A percentile compares a stretch with the other conserved stretches of the same genome.
phyloP scores from a whole-genome alignment of 768 basidiomycete genomes.

The Mycena indigotica region DNA sequence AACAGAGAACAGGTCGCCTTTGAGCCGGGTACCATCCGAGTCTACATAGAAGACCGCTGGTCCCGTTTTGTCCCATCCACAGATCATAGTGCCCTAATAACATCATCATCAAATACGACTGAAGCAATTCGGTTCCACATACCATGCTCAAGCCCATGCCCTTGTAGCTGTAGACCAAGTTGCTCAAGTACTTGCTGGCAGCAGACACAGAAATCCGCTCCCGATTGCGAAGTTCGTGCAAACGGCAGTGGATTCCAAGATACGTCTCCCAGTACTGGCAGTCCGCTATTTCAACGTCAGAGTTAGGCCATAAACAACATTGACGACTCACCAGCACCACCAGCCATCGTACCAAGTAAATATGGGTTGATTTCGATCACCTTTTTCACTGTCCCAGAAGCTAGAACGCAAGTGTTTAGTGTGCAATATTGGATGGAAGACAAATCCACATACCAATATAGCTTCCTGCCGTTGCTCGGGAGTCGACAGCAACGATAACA shows the following conservation, averaged over 20 bases:
- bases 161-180: constrained; percentile 97
- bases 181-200: constrained; percentile 95
- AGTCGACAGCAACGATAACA: constrained; percentile 99
- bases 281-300: constrained; percentile 58
- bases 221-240: constrained; percentile 93
- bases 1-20: constrained; percentile 97
- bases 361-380: constrained; percentile 99
- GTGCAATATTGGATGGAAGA: background rate
- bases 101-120: constrained; percentile 5
- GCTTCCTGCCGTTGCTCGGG: constrained; percentile 94
- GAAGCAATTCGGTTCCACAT: constrained; percentile 29
- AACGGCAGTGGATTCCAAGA: constrained; percentile 94
- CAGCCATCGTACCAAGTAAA: constrained; percentile 99
- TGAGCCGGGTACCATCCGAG: constrained; percentile 92
- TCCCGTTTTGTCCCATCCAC: constrained; percentile 99
- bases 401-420: constrained; percentile 45
- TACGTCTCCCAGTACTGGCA: constrained; percentile 99
- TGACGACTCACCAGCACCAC: constrained; percentile 80
- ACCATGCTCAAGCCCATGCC: constrained; percentile 99
- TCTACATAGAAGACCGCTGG: constrained; percentile 97
- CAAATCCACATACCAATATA: constrained; percentile 75
- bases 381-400: constrained; percentile 97
- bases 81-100: constrained; percentile 95
- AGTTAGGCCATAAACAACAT: constrained; percentile 1
- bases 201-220: constrained; percentile 99